Percentiles rank a stretch among this genome's conserved stretches.
Conservation (phyloP, 192 early-diverging fungal species). For the Entrophospora sp. region DNA sequence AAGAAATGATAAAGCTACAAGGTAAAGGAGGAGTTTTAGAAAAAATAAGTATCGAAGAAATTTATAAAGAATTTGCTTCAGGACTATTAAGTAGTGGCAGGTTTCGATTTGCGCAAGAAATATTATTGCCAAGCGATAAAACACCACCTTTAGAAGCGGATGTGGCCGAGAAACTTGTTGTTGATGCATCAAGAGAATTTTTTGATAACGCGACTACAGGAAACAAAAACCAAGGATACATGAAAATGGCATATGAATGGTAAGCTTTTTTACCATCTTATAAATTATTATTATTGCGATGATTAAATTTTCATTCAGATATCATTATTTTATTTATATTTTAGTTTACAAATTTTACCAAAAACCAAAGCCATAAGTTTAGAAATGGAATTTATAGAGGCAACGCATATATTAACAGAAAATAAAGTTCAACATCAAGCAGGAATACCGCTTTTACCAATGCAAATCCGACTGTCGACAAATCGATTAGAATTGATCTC, state of each 20-base stretch:
- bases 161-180: constrained; percentile 49
- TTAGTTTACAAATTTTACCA: constrained; percentile 54
- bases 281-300: neutral
- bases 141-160: constrained; percentile 31
- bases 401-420: constrained; percentile 51
- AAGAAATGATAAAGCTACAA: constrained; percentile 52
- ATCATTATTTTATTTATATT: neutral
- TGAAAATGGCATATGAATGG: constrained; percentile 71
- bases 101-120: constrained; percentile 48
- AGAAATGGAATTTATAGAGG: constrained; percentile 64
- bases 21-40: constrained; percentile 44
- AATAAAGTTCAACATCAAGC: constrained; percentile 40
- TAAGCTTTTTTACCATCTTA: constrained; percentile 22
- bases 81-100: constrained; percentile 53
- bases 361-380: constrained; percentile 39
- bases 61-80: constrained; percentile 51
- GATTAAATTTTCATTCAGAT: neutral
- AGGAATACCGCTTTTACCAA: constrained; percentile 50
- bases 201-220: constrained; percentile 66
- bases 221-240: constrained; percentile 51
- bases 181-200: constrained; percentile 62
- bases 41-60: constrained; percentile 42
- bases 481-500: constrained; percentile 54
- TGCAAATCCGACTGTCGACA: constrained; percentile 57
- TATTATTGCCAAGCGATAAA: constrained; percentile 35